A percentile compares a stretch with the other conserved stretches of the same genome.
Evolutionary conservation across 2,329 filamentous ascomycete genomes (phyloP).

Genomic region (Aspergillus pseudoterreus): DNA sequence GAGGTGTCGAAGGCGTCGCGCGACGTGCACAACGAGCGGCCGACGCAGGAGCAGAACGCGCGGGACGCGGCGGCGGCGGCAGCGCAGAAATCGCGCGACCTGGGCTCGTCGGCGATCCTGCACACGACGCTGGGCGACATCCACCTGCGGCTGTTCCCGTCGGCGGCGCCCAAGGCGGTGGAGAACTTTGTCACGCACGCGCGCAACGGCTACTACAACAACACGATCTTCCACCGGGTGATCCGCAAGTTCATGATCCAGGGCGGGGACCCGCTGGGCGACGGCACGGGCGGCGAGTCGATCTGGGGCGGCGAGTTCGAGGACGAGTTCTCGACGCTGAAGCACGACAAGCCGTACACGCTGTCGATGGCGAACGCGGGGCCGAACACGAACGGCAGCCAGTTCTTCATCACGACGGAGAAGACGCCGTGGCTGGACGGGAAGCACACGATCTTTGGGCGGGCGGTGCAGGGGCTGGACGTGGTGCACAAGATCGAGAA

Average conservation of each 20-base stretch:
- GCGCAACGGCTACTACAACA: slow-evolving; percentile 91
- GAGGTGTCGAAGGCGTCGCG: slow-evolving; percentile 78
- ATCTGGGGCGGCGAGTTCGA: slow-evolving; percentile 92
- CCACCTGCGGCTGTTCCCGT: slow-evolving; percentile 85
- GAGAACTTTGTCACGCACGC: slow-evolving; percentile 97
- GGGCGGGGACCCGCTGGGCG: slow-evolving; percentile 77
- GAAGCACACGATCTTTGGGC: slow-evolving; percentile 94
- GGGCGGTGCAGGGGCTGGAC: slow-evolving; percentile 85
- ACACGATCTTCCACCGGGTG: slow-evolving; percentile 93
- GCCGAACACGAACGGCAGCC: slow-evolving; percentile 88
- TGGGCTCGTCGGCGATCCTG: slow-evolving; percentile 74
- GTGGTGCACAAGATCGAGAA: slow-evolving; percentile 97
- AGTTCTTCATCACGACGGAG: slow-evolving; percentile 98
- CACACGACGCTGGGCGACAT: slow-evolving; percentile 96
- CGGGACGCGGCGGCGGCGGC: slow-evolving; percentile 41
- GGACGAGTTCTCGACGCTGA: slow-evolving; percentile 87
- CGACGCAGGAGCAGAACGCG: slow-evolving; percentile 56
- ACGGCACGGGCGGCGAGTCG: slow-evolving; percentile 84
- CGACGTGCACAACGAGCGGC: slow-evolving; percentile 94
- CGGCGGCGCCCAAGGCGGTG: slow-evolving; percentile 87
- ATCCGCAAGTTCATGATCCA: slow-evolving; percentile 99
- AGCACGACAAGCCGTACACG: slow-evolving; percentile 94
- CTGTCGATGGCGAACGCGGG: slow-evolving; percentile 98
- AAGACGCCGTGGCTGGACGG: slow-evolving; percentile 95
- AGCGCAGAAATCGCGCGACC: slow-evolving; percentile 63